Conservation (phyloP, 208 protist species). For the Crithidia brevicula region DNA sequence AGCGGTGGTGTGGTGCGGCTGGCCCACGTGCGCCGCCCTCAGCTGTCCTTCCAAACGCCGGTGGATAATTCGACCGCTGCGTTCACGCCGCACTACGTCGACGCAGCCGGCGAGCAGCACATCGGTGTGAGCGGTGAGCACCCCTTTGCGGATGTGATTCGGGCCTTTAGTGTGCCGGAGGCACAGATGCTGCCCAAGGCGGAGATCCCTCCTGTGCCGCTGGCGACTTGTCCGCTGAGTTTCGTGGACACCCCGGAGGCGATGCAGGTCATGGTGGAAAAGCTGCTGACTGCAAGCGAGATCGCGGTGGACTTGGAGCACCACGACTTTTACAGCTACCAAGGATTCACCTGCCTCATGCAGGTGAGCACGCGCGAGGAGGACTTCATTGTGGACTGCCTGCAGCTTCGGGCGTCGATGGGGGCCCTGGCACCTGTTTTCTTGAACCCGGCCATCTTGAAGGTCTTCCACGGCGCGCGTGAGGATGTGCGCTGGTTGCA, state of each 20-base stretch:
- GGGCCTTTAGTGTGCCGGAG: conserved; percentile 41
- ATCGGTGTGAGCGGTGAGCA: conserved; percentile 66
- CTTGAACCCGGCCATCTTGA: conserved; percentile 93
- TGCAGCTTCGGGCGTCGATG: conserved; percentile 93
- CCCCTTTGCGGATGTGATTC: conserved; percentile 77
- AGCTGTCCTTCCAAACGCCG: conserved; percentile 77
- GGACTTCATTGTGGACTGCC: conserved; percentile 98
- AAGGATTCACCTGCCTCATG: conserved; percentile 98
- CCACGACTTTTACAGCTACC: conserved; percentile 95
- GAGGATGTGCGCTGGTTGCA: conserved; percentile 98
- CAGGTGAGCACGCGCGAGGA: conserved; percentile 96
- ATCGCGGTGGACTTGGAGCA: conserved; percentile 97
- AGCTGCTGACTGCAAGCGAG: conserved; percentile 60
- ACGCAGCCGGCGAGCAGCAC: conserved; percentile 55
- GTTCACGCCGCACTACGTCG: conserved; percentile 70
- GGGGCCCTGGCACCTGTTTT: conserved; percentile 90
- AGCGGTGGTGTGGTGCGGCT: conserved; percentile 24
- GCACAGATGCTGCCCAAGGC: conserved; percentile 55
- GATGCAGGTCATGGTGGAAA: conserved; percentile 50
- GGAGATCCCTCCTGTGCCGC: conserved; percentile 69
- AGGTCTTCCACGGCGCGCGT: conserved; percentile 97
- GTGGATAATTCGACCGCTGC: conserved; percentile 74
- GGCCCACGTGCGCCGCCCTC: conserved; percentile 60
- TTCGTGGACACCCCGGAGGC: conserved; percentile 76
- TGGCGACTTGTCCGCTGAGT: conserved; percentile 57